Conservation (phyloP, 2,329 filamentous ascomycete species). For the Sarocladium brachiariae region DNA sequence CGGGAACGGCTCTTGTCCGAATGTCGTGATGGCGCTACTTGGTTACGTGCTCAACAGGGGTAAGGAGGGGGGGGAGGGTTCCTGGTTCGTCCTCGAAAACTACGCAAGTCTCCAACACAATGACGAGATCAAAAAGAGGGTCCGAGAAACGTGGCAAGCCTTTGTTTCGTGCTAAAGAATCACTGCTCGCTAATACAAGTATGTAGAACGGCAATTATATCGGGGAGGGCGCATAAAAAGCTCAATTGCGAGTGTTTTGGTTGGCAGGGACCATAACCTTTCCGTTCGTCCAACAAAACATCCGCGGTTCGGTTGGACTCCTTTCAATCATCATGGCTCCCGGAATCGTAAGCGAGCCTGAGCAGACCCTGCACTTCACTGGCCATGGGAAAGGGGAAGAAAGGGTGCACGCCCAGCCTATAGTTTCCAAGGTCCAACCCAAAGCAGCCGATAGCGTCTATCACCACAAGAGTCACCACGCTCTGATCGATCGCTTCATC, state of each 20-base stretch:
- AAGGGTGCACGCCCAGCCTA: background rate
- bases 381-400: background rate
- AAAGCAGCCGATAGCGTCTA: background rate
- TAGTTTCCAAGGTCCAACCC: background rate
- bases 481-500: slow-evolving; percentile 22
- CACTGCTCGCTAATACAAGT: too few relatives aligned
- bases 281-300: too few relatives aligned
- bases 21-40: background rate
- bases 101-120: background rate
- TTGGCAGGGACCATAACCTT: too few relatives aligned
- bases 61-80: too few relatives aligned
- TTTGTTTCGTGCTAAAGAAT: too few relatives aligned
- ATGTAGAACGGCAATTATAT: too few relatives aligned
- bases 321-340: background rate
- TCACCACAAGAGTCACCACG: background rate
- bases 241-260: background rate
- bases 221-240: too few relatives aligned
- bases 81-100: background rate
- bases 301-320: too few relatives aligned
- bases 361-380: background rate
- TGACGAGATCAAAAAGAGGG: background rate
- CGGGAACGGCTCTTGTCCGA: too few relatives aligned
- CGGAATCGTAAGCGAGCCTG: background rate
- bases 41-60: background rate
- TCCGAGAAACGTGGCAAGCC: too few relatives aligned